Evolutionary conservation across 78 protist species (phyloP), one percentile per base, ranked within the genome.

Genomic region (Emiliania huxleyi): DNA sequence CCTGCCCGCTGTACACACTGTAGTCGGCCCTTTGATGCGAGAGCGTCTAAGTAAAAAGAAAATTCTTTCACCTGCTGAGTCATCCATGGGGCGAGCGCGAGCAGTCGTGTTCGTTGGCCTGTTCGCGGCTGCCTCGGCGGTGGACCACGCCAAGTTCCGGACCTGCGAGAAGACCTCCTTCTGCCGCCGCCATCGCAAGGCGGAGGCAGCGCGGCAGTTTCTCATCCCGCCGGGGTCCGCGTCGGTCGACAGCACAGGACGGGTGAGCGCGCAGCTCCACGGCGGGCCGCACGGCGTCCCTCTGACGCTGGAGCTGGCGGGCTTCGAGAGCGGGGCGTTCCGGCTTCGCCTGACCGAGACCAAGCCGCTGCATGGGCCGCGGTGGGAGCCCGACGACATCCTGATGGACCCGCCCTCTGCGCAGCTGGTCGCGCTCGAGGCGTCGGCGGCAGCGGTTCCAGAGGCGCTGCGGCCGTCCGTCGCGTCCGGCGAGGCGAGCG

Each of bases 281-380:
- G 48, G 73, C 45, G 56, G 79, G 35, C 84, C 18, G 56, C 43
- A 85, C 77, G 37, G 37, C 45, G 83, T 83, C 21, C 69, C 81
- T 21, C 83, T 92, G 75, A 56, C 44, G 25, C 48, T 87, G 35
- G 11, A 4, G 0, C 33, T 92, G 44, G 45, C 1, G 25, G 52
- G 22, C 29, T 56, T 52, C 25, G 87, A 5, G 79, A 69, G 35
- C 22, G 94, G 81, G 19, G 81, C 19, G 40, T 26, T 26, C 22
- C 62, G 88, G 45, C 42, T 92, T 6, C 90, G 90, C n/a, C 29
- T 92, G n/a, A 92, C 94, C 23, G 84, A 89, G 91, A 33, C 49
- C 23, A 55, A 33, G 45, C 91, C 91, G 26, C 91, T 89, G 40
- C 73, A 55, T 22, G 81, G 81, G 29, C 91, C 91, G 35, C 90